These are phyloP conservation scores for Capsella rubella DNA, from an alignment of 441 rosid species.

Conservation along the genomic window DNA sequence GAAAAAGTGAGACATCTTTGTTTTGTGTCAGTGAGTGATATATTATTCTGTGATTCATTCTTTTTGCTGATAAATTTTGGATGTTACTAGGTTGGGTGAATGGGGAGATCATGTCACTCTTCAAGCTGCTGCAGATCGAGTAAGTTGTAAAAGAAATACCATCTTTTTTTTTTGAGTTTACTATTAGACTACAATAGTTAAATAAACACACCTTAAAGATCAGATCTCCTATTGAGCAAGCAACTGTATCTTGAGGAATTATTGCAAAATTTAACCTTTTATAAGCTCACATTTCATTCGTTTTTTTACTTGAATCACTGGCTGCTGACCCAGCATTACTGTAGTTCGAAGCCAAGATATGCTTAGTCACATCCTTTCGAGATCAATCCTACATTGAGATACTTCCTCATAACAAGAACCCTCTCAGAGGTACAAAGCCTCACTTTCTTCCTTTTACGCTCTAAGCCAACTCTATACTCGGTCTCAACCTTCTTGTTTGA, in stretches of 20 bases:
- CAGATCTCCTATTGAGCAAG: not conserved
- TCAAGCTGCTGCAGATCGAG: slow-evolving; percentile 96
- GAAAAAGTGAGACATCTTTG: slow-evolving; percentile 75
- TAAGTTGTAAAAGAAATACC: slow-evolving; percentile 47
- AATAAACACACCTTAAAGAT: not conserved
- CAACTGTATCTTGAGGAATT: slow-evolving; percentile 14
- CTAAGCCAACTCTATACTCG: not conserved
- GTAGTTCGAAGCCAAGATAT: slow-evolving; percentile 87
- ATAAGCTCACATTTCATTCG: slow-evolving; percentile 28
- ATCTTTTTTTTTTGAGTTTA: slow-evolving; percentile 1
- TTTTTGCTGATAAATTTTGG: slow-evolving; percentile 41
- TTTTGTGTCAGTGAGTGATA: slow-evolving; percentile 6
- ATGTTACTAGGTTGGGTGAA: slow-evolving; percentile 68
- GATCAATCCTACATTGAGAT: slow-evolving; percentile 90
- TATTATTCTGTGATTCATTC: not conserved
- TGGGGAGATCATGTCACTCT: slow-evolving; percentile 96
- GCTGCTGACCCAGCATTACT: slow-evolving; percentile 48
- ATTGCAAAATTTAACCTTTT: slow-evolving; percentile 1
- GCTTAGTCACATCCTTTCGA: slow-evolving; percentile 87
- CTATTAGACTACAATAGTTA: not conserved
- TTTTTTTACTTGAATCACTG: slow-evolving; percentile 34
- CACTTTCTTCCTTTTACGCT: slow-evolving; percentile 10
- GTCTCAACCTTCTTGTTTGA: not conserved
- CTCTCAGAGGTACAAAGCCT: slow-evolving; percentile 63
- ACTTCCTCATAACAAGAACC: slow-evolving; percentile 72